Evolutionary conservation across 2,329 filamentous ascomycete genomes (phyloP).

Genomic region (Aspergillus chevalieri): DNA sequence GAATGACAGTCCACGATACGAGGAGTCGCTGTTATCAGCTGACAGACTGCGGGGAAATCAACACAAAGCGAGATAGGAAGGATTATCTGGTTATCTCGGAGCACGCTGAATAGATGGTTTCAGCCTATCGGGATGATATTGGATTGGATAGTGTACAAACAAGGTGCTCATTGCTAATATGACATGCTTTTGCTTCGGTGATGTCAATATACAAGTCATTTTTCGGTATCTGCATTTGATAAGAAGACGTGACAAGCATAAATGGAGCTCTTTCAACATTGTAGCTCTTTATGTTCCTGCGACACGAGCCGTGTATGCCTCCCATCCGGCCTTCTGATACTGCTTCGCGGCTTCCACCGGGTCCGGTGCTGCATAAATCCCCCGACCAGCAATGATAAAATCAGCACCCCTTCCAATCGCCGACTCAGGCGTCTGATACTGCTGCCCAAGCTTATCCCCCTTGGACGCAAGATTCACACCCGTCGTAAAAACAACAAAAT

Average conservation of each 20-base stretch:
- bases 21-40: neutral
- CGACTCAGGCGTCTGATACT: constrained; percentile 44
- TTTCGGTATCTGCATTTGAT: neutral
- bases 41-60: neutral
- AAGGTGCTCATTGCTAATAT: no score
- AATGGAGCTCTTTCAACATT: no score
- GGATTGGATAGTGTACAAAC: no score
- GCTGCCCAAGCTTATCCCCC: constrained; percentile 44
- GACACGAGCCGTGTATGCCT: constrained; percentile 38
- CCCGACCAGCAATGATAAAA: constrained; percentile 44
- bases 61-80: constrained; percentile 5
- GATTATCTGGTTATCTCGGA: neutral
- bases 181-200: no score
- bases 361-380: constrained; percentile 42
- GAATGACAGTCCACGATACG: neutral
- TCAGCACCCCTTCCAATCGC: constrained; percentile 42
- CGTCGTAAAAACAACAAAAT: constrained; percentile 46
- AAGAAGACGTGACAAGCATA: neutral
- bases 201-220: neutral
- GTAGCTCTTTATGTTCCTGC: neutral
- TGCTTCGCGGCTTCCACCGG: constrained; percentile 39
- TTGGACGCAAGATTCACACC: constrained; percentile 43
- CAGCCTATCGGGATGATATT: no score
- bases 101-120: neutral
- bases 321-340: constrained; percentile 43